Evolutionary conservation across 2,329 filamentous ascomycete species (phyloP).

Genomic region (Penicillium sp.): DNA sequence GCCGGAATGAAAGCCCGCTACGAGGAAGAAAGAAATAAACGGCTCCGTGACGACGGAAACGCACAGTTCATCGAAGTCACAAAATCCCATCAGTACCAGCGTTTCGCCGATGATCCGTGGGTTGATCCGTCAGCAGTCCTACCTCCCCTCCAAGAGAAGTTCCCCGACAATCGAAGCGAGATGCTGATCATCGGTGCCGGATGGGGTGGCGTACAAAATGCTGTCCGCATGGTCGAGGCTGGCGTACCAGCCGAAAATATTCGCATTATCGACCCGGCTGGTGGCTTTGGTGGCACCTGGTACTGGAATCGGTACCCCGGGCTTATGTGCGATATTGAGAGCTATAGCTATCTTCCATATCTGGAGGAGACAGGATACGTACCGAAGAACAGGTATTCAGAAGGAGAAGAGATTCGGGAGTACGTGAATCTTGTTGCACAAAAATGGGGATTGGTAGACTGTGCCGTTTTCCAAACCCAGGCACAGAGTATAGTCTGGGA

Average conservation of each 20-base stretch:
- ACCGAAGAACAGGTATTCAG: slow-evolving; percentile 53
- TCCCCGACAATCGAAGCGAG: slow-evolving; percentile 1
- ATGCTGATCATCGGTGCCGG: slow-evolving; percentile 9
- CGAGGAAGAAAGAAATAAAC: slow-evolving; percentile 6
- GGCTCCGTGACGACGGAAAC: slow-evolving; percentile 5
- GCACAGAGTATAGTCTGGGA: slow-evolving; percentile 4
- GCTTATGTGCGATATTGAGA: slow-evolving; percentile 59
- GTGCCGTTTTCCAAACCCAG: slow-evolving; percentile 1
- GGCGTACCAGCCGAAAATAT: slow-evolving; percentile 32
- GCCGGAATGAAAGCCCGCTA: background rate
- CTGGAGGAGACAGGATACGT: slow-evolving; percentile 63
- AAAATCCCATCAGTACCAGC: background rate
- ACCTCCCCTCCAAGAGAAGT: background rate
- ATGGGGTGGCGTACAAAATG: slow-evolving; percentile 2
- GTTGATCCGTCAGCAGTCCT: background rate
- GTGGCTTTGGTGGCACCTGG: slow-evolving; percentile 52
- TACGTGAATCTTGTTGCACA: background rate
- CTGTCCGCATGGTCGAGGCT: slow-evolving; percentile 5
- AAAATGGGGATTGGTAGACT: slow-evolving; percentile 1
- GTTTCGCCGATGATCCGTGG: slow-evolving; percentile 8
- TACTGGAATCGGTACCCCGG: slow-evolving; percentile 54
- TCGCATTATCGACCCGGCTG: slow-evolving; percentile 41
- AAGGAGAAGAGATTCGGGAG: slow-evolving; percentile 39
- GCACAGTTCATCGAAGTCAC: slow-evolving; percentile 4
- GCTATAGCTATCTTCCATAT: slow-evolving; percentile 61